Percentiles rank a stretch among this genome's conserved stretches.
Evolutionary conservation across 306 rosid genomes (phyloP).

Genomic region (Benincasa hispida): DNA sequence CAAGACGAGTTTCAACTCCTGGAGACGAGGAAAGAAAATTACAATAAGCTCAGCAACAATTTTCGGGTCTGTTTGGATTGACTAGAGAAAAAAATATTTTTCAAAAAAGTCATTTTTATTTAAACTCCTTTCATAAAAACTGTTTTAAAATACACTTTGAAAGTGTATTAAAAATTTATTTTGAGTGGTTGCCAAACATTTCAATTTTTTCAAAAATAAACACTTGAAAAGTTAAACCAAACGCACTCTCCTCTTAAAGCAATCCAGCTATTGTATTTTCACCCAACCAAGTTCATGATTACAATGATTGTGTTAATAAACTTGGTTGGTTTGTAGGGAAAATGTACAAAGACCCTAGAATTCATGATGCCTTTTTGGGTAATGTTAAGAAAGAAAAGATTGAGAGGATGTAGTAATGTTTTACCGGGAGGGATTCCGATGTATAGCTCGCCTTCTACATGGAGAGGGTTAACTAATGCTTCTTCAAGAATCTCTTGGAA

Average conservation of each 20-base stretch:
- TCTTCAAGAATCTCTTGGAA: constrained; percentile 92
- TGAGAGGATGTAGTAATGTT: constrained; percentile 3
- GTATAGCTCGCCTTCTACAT: constrained; percentile 78
- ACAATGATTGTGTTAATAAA: neutral
- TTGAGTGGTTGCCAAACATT: too few species aligned
- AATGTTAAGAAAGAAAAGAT: constrained; percentile 1
- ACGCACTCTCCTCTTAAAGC: neutral
- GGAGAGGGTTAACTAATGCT: constrained; percentile 69
- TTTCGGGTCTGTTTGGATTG: too few species aligned
- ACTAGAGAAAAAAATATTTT: too few species aligned
- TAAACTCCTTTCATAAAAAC: too few species aligned
- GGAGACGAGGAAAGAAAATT: constrained; percentile 4
- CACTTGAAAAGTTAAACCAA: too few species aligned
- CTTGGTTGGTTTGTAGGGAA: constrained; percentile 9
- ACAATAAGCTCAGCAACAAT: neutral
- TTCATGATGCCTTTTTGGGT: constrained; percentile 76
- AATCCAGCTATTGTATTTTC: neutral
- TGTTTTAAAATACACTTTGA: too few species aligned
- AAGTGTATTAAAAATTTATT: too few species aligned
- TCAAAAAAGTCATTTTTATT: too few species aligned
- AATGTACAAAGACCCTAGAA: constrained; percentile 46
- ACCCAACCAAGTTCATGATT: too few species aligned
- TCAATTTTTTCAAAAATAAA: too few species aligned
- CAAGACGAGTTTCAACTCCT: constrained; percentile 97
- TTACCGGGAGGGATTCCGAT: constrained; percentile 97